Evolutionary conservation across 257 asterid genomes (phyloP).

Genomic region (Primulina tabacum): DNA sequence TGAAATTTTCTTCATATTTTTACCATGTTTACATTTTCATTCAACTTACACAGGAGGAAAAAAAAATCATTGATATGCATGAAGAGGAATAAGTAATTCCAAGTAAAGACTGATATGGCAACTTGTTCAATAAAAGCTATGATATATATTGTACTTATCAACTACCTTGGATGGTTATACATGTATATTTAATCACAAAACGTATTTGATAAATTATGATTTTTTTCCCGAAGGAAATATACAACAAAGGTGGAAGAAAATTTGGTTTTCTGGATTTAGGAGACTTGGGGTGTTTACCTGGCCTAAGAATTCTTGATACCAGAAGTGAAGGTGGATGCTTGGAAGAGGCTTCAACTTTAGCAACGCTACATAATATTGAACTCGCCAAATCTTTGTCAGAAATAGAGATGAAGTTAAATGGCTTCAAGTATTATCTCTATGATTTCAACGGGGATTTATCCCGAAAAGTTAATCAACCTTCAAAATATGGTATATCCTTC

Average conservation of each 20-base stretch:
- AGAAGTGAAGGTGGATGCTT: conserved; percentile 36
- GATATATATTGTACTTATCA: neutral
- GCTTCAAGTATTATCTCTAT: conserved; percentile 46
- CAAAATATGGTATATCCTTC: conserved; percentile 38
- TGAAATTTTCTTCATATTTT: too few species aligned
- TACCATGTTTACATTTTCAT: too few species aligned
- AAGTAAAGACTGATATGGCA: too few species aligned
- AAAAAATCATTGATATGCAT: too few species aligned
- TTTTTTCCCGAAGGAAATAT: conserved; percentile 36
- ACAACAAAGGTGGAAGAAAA: conserved; percentile 55
- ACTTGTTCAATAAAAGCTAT: neutral
- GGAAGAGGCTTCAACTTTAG: conserved; percentile 42
- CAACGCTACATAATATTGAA: conserved; percentile 42
- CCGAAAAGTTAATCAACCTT: conserved; percentile 38
- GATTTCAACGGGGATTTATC: conserved; percentile 44
- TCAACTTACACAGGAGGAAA: too few species aligned
- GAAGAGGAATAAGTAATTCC: too few species aligned
- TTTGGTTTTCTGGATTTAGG: conserved; percentile 61
- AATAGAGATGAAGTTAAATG: conserved; percentile 35
- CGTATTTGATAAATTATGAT: neutral
- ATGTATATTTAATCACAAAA: neutral
- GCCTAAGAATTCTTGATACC: conserved; percentile 44
- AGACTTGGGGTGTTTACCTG: conserved; percentile 60
- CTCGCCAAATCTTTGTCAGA: conserved; percentile 29
- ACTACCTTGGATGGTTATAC: neutral